Conservation (phyloP, 2,329 filamentous ascomycete species). For the Colletotrichum paranaense region DNA sequence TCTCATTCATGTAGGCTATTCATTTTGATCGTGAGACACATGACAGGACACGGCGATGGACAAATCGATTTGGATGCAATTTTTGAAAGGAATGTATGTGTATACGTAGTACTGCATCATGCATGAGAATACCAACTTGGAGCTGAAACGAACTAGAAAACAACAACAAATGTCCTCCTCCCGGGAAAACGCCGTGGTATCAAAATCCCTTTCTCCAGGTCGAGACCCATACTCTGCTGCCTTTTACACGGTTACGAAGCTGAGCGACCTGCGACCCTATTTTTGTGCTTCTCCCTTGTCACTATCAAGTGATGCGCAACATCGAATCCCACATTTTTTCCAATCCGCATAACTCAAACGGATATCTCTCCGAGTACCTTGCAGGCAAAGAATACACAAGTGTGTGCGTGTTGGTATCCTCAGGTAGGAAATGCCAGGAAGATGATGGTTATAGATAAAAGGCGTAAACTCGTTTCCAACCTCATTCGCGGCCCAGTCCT, state of each 20-base stretch:
- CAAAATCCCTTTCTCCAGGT: constrained; percentile 1
- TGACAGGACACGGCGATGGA: background rate
- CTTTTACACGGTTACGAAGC: background rate
- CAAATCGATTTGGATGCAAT: background rate
- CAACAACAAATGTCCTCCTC: background rate
- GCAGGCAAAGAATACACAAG: background rate
- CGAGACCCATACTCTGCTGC: background rate
- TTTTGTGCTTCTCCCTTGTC: background rate
- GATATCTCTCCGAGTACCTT: background rate
- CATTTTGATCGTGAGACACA: background rate
- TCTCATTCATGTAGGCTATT: background rate
- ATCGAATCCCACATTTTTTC: background rate
- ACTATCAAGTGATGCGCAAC: background rate
- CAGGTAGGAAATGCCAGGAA: no score
- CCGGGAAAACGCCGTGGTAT: constrained; percentile 26
- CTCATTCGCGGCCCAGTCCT: background rate
- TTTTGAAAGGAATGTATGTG: background rate
- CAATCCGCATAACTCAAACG: no score
- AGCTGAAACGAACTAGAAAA: background rate
- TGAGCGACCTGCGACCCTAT: background rate
- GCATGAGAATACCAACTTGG: background rate
- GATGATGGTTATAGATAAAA: no score
- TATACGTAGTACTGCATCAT: background rate
- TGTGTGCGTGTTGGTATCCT: no score
- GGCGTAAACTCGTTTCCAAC: no score